These are phyloP conservation scores for Vitellaria paradoxa DNA, from an alignment of 179 eudicot genomes.

Conservation along the genomic window DNA sequence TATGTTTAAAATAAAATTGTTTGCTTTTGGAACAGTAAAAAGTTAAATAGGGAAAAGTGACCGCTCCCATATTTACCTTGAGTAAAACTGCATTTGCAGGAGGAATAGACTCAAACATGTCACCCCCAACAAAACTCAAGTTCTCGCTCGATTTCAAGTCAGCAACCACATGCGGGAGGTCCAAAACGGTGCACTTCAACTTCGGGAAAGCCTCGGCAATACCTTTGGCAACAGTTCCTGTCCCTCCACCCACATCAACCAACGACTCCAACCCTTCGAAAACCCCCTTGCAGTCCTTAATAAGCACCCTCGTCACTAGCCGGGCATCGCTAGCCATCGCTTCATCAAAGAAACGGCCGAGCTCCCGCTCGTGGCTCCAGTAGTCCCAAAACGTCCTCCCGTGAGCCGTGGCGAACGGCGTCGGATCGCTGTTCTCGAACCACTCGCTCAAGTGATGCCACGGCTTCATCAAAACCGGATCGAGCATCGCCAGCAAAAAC, in stretches of 20 bases:
- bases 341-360: background rate
- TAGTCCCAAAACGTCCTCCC: slow-evolving; percentile 5
- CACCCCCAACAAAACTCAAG: no score
- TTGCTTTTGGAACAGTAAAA: no score
- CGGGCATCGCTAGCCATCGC: slow-evolving; percentile 16
- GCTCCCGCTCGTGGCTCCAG: background rate
- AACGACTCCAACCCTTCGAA: no score
- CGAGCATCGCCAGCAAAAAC: background rate
- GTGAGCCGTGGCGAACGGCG: background rate
- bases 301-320: slow-evolving; percentile 1
- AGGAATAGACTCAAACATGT: no score
- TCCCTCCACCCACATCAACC: no score
- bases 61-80: slow-evolving; percentile 24
- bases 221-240: no score
- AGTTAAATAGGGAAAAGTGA: background rate
- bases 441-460: no score
- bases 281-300: no score
- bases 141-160: no score
- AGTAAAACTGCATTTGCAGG: slow-evolving; percentile 24
- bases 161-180: no score
- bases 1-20: slow-evolving; percentile 3
- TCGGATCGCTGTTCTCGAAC: slow-evolving; percentile 11
- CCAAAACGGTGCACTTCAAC: no score
- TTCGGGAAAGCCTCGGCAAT: no score
- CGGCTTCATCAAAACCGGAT: background rate